Evolutionary conservation across 768 basidiomycete species (phyloP), one percentile per base, ranked within the genome.

Genomic region (Naganishia vaughanmartiniae): DNA sequence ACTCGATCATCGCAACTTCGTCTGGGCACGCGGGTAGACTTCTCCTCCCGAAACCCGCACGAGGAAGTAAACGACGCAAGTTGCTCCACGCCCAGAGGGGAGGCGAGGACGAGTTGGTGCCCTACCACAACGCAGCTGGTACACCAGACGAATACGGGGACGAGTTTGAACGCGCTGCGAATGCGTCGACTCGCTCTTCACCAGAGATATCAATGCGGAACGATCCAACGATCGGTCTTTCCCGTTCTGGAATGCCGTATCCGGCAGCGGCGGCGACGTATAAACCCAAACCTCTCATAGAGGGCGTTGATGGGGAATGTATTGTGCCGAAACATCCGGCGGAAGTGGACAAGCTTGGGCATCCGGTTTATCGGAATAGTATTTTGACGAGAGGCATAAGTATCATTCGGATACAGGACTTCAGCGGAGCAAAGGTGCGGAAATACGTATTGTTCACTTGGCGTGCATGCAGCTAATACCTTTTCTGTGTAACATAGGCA

Each of bases 351-450:
- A 42, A 63, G 36, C 30, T 63, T 24, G 60, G 60, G 1, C 60
- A 63, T 45, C 60, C 60, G 39, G 26, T 63, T 45, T 63, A 63
- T 63, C n/a, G 39, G n/a, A 63, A 63, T 45, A 63, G 60, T 63
- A 63, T 63, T 17, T 30, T 63, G 24, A 63, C 60, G 10, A 63
- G 60, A 26, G 60, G 60, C 7, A 63, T 63, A 1, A 42, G 34
- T 15, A 63, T 63, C 26, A 63, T 63, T 17, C 60, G 60, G 1
- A 63, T 63, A 42, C 60, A 42, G 39, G 60, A 63, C 46, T 63
- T 42, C 60, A 63, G 60, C 15, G 60, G 60, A 14, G 39, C 26
- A 42, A 63, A 63, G 60, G 60, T 63, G 24, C 14, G 39, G 11
- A 42, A 2, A 42, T 15, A 42, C 39, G 21, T 28, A 9, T 10